phyloP scores from a whole-genome alignment of 495 filamentous ascomycete genomes.

The Elaphomyces granulatus region DNA sequence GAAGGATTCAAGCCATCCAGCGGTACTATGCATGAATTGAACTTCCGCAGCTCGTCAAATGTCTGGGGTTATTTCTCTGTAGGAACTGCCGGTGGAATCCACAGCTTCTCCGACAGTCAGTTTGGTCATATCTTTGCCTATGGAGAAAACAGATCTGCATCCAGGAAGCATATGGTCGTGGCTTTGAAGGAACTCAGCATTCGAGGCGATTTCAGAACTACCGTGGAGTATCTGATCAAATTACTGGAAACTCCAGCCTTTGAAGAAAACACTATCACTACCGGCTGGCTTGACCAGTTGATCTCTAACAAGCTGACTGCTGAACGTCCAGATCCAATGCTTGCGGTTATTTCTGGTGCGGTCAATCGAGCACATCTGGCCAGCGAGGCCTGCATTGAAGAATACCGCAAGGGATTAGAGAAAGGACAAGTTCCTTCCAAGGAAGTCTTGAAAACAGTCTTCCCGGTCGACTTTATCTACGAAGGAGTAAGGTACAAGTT shows the following conservation, averaged over 20 bases:
- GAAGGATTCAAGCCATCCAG: conserved; percentile 99
- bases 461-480: conserved; percentile 98
- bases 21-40: conserved; percentile 97
- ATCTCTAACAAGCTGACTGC: conserved; percentile 96
- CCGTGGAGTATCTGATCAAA: conserved; percentile 98
- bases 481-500: conserved; percentile 95
- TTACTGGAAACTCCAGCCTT: conserved; percentile 96
- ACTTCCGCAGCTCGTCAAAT: conserved; percentile 96
- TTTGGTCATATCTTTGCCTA: conserved; percentile 99
- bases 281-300: conserved; percentile 96
- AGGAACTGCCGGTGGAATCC: conserved; percentile 87
- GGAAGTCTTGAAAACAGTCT: conserved; percentile 94
- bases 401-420: conserved; percentile 81
- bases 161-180: conserved; percentile 98
- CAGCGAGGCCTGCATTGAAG: conserved; percentile 71
- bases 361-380: conserved; percentile 90
- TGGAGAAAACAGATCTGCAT: conserved; percentile 89
- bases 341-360: conserved; percentile 87
- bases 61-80: conserved; percentile 99
- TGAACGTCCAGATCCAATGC: conserved; percentile 81
- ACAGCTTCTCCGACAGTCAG: conserved; percentile 98
- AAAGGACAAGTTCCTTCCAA: conserved; percentile 94
- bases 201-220: conserved; percentile 97
- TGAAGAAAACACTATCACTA: conserved; percentile 98
- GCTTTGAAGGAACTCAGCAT: conserved; percentile 98